Base-by-base conservation (phyloP, 208 protist genomes). In the Porcisia deanei region DNA sequence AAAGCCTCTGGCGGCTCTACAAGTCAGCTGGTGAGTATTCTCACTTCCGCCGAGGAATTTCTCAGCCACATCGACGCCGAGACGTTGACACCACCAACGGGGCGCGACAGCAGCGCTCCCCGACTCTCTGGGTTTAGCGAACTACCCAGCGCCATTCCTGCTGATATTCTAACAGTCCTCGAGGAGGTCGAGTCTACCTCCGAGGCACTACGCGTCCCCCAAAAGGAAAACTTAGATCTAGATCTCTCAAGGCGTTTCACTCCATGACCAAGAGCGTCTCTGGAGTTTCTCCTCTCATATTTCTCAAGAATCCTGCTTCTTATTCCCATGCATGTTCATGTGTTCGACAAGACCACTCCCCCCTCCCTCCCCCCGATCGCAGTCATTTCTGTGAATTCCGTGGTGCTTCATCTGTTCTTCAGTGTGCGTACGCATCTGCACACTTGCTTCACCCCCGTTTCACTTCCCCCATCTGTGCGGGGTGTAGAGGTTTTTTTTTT, bases 151-250 rank as follows among this genome's bases (percentile, higher is more conserved):
- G 47, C 66, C 49, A 9, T 71, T 52, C 67, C 66, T n/a, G 71
- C 53, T 20, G 77, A 74, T 25, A 45, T 77, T 22, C 47, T 77
- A 18, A 72, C 57, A 14, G 30, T 70, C 1, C 39, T 82, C 57
- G 49, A 77, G 67, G 72, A 77, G 71, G 77, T 55, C 12, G 77
- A 73, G 72, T 30, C 18, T 10, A 52, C 63, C 14, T 77, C 77
- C 22, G 39, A 25, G 25, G 57, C 67, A 47, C 66, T 53, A 43
- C 77, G 47, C 52, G 47, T 66, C 45, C 34, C 22, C 30, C 18
- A 49, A 61, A 12, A 61, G 49, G 25, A 58, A 68, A 20, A 68
- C 60, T 22, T 25, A 60, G n/a, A 37, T 55, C 18, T 52, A 68
- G n/a, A 68, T 43, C 37, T 43, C 9, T 45, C 59, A 43, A 25